Evolutionary conservation across 495 filamentous ascomycete species (phyloP).

Genomic region (Pyrenula aspistea): DNA sequence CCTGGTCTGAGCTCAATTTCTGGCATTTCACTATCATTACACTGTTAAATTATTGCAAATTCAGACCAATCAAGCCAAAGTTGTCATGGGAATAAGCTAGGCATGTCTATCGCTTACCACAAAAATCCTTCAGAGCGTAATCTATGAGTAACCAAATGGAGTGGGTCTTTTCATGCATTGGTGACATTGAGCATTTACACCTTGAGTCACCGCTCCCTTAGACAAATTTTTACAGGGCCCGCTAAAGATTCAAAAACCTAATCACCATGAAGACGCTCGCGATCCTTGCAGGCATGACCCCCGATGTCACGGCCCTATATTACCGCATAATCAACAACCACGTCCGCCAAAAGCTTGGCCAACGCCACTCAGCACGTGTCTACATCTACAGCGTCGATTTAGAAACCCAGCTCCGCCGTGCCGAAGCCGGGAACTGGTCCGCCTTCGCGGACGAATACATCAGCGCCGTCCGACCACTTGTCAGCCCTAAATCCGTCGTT

Average conservation of each 20-base stretch:
- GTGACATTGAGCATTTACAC: neutral
- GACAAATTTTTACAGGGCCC: neutral
- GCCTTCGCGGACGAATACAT: slow-evolving; percentile 2
- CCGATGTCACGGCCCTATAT: slow-evolving; percentile 10
- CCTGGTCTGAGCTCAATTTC: too few relatives aligned
- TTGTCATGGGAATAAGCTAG: neutral
- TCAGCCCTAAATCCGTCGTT: slow-evolving; percentile 1
- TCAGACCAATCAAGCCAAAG: too few relatives aligned
- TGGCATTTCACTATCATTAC: too few relatives aligned
- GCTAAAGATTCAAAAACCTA: neutral
- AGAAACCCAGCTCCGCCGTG: slow-evolving; percentile 7
- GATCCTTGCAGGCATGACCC: slow-evolving; percentile 6
- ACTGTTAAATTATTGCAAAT: too few relatives aligned
- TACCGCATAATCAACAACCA: slow-evolving; percentile 10
- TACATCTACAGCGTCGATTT: slow-evolving; percentile 10
- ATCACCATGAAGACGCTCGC: neutral
- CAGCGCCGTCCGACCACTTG: neutral
- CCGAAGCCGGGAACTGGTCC: slow-evolving; percentile 2
- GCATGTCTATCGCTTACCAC: neutral
- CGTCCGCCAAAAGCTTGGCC: slow-evolving; percentile 6
- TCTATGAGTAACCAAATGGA: neutral
- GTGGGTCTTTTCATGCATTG: neutral
- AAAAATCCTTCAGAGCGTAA: neutral
- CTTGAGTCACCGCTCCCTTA: neutral
- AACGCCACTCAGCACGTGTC: slow-evolving; percentile 5